Evolutionary conservation across 73 alveolate genomes (phyloP), one percentile per base, ranked within the genome.

Genomic region (Paramecium bursaria): DNA sequence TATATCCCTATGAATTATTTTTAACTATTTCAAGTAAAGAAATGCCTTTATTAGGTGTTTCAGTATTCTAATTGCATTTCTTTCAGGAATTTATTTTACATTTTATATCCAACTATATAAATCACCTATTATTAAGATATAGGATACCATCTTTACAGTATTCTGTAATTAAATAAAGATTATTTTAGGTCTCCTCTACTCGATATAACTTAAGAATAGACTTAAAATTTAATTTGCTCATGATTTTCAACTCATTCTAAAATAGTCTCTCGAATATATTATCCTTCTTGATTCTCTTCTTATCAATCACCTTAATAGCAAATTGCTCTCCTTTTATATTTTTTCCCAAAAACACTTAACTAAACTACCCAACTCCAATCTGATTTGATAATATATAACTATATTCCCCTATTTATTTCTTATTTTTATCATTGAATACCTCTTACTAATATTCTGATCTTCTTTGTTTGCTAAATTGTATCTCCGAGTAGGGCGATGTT

Each of bases 1-100:
- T 7, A 87, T 75, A 21, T 87, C 93, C 48, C 93, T 79, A 67
- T 87, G 88, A 48, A 87, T 74, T 3, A 87, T 87, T 10, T 79
- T 79, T 25, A 44, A 14, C 19, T 55, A 54, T 2, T 19, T 54
- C 15, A 79, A 26, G 25, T 79, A 61, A 0, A 53, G 53, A 17
- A 79, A 55, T 17, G 85, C 89, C 54, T 79, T 73, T 2, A 79
- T 73, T 13, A 79, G 44, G 39, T 79, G 89, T 27, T 79, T 79
- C 25, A 79, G 46, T 4, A 79, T 52, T 61, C 54, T 79, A 11
- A 79, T 50, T 6, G 89, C 89, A 53, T 79, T 73, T 19, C 50
- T 80, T 33, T 79, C 89, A 39, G 82, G 82, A 21, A 67, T 31
- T 13, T 42, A 35, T 67, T 44, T 47, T 33, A 21, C 44, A 21